These are phyloP conservation scores for Hypomyces perniciosus DNA, from an alignment of 2,329 filamentous ascomycete genomes.

Conservation along the genomic window DNA sequence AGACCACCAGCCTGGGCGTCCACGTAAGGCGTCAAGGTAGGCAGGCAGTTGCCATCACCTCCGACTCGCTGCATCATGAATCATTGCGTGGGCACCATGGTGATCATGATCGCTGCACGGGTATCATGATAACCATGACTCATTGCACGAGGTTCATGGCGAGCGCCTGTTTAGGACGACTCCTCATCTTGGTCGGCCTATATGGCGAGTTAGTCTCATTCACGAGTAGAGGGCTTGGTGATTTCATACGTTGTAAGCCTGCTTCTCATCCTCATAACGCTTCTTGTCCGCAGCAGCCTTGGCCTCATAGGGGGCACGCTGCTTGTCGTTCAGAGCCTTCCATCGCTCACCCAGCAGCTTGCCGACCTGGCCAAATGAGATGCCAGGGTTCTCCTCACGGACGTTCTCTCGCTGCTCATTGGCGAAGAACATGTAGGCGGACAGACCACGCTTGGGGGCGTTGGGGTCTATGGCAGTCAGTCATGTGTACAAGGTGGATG, in stretches of 20 bases:
- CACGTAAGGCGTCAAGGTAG: not conserved
- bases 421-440: conserved; percentile 99
- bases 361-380: conserved; percentile 97
- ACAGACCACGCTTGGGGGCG: conserved; percentile 97
- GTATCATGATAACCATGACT: not conserved
- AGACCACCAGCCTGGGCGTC: conserved; percentile 13
- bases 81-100: conserved; percentile 5
- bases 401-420: conserved; percentile 99
- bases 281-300: conserved; percentile 98
- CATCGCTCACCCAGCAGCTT: conserved; percentile 97
- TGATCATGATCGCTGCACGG: conserved; percentile 1
- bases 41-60: conserved; percentile 2
- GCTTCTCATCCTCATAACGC: conserved; percentile 98
- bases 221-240: conserved; percentile 1
- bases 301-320: conserved; percentile 88
- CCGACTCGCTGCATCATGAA: conserved; percentile 5
- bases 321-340: conserved; percentile 93
- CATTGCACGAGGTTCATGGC: not conserved
- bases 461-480: conserved; percentile 66
- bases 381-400: conserved; percentile 95
- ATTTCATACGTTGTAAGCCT: conserved; percentile 72
- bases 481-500: conserved; percentile 10
- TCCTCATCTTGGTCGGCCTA: conserved; percentile 20
- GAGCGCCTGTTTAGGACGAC: conserved; percentile 14
- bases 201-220: conserved; percentile 6